Conservation (phyloP, 352 stramenopile genomes). For the Globisporangium paddicum region DNA sequence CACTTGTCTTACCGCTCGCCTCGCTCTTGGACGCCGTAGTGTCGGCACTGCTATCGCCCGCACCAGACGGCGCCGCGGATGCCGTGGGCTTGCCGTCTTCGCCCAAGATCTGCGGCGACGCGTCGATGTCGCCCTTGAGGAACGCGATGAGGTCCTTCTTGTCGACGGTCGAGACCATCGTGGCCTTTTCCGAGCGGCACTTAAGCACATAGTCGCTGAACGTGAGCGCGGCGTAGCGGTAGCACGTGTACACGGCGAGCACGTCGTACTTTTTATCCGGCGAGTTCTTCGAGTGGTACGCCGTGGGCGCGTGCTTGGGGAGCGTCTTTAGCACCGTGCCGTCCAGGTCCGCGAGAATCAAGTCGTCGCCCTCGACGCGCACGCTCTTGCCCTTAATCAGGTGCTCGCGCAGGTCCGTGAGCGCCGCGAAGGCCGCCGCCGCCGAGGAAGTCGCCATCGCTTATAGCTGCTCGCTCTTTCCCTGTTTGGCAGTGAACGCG, state of each 20-base stretch:
- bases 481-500: not conserved
- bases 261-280: constrained; percentile 80
- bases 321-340: constrained; percentile 43
- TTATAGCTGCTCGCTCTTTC: not conserved
- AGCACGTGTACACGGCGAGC: constrained; percentile 77
- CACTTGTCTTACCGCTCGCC: constrained; percentile 12
- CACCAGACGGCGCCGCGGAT: not conserved
- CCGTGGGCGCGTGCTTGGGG: constrained; percentile 61
- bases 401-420: constrained; percentile 56
- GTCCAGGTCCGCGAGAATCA: constrained; percentile 56
- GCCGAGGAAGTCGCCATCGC: not conserved
- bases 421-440: constrained; percentile 25
- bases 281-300: constrained; percentile 78
- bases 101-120: constrained; percentile 61
- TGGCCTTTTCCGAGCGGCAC: constrained; percentile 69
- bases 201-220: constrained; percentile 87
- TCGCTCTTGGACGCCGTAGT: constrained; percentile 7
- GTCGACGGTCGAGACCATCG: constrained; percentile 81
- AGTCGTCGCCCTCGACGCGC: constrained; percentile 44
- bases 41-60: not conserved
- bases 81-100: constrained; percentile 11
- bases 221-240: constrained; percentile 57
- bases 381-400: constrained; percentile 70
- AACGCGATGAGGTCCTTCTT: constrained; percentile 87
- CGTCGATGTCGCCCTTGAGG: constrained; percentile 80